Evolutionary conservation across 345 rosid species (phyloP).

Genomic region (Fremontodendron californicum): DNA sequence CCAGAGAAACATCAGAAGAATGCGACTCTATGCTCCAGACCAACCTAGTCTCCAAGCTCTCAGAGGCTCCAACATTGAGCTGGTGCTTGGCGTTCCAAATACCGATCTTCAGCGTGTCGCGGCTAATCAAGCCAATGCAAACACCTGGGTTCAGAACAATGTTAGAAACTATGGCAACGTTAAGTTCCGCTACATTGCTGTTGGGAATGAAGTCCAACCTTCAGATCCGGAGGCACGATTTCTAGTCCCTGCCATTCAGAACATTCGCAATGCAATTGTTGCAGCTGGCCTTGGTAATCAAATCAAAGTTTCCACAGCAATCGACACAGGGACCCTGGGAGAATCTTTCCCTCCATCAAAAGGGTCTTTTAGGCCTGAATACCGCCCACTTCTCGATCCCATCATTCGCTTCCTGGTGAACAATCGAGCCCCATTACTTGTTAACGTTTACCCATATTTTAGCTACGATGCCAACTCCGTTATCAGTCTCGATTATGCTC

Average conservation of each 20-base stretch:
- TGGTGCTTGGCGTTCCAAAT: slow-evolving; percentile 49
- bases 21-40: slow-evolving; percentile 34
- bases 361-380: slow-evolving; percentile 26
- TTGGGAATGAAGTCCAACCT: slow-evolving; percentile 55
- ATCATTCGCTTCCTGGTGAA: slow-evolving; percentile 32
- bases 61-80: slow-evolving; percentile 44
- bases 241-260: slow-evolving; percentile 31
- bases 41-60: slow-evolving; percentile 39
- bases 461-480: neutral
- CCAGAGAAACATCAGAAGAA: slow-evolving; percentile 21
- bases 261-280: slow-evolving; percentile 22
- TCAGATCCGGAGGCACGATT: slow-evolving; percentile 19
- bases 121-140: slow-evolving; percentile 10
- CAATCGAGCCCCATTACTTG: slow-evolving; percentile 39
- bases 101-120: slow-evolving; percentile 12
- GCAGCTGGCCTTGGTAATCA: slow-evolving; percentile 25
- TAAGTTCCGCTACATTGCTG: slow-evolving; percentile 48
- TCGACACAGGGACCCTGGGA: slow-evolving; percentile 11
- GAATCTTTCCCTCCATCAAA: slow-evolving; percentile 37
- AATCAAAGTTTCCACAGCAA: slow-evolving; percentile 36
- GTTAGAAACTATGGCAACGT: slow-evolving; percentile 29
- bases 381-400: slow-evolving; percentile 27
- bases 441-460: slow-evolving; percentile 48
- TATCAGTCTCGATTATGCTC: slow-evolving; percentile 37
- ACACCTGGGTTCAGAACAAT: neutral